Evolutionary conservation across 2,329 filamentous ascomycete species (phyloP), one percentile per base, ranked within the genome.

Genomic region (Penicillium sp.): DNA sequence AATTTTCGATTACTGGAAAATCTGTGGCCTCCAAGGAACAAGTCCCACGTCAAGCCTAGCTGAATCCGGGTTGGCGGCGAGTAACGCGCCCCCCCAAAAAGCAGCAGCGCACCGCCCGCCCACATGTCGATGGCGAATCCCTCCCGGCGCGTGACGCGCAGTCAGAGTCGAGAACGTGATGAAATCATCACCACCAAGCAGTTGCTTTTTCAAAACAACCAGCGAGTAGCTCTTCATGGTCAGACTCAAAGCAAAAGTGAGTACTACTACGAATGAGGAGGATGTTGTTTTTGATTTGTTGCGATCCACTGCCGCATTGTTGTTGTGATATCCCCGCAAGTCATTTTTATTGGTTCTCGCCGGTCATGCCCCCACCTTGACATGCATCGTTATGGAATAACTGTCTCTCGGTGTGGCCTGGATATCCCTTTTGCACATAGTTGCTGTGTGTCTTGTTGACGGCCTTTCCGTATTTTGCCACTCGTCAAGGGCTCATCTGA

Each of bases 81-180:
- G 29, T 8, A 32, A 25, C 27, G 18, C 39, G 40, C 29, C 9
- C 11, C 5, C 9, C 11, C 5, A 2, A 18, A 25, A 24, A 7
- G 9, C 18, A 38, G 36, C 40, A 42, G 12, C 40, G 33, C 46
- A 51, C 51, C 49, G 53, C 51, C 51, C 37, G 35, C 36, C 36
- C 48, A 28, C 50, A 39, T 35, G 36, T 33, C 8, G 45, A 35
- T 25, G 25, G 13, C 39, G 34, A 39, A 41, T 11, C 46, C 49
- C 13, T 49, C 24, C 13, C 48, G 44, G 13, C 58, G 70, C 42
- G 53, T 64, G 24, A 70, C 69, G 5, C 61, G 70, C 45, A 73
- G 70, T 45, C 63, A 61, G 45, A 73, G 70, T 54, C 63, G 63
- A 18, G 66, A 72, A 35, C 49, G 63, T 36, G 42, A 50, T 6